Base-by-base conservation (phyloP, 805 yeast genomes). In the Wickerhamomyces silvicola region DNA sequence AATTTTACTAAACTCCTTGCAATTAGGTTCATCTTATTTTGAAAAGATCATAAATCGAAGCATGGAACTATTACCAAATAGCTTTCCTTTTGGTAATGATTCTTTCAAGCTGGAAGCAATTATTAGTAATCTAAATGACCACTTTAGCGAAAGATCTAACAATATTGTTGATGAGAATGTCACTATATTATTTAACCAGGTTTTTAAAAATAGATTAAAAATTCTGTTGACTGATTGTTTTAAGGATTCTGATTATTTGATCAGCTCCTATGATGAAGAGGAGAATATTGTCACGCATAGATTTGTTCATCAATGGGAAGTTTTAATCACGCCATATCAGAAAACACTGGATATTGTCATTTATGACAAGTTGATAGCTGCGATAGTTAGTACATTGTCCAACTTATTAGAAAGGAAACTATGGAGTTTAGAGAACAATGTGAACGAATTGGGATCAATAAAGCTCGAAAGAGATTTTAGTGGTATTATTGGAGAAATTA, bases 401-500 rank as follows among this genome's bases (percentile, higher is more conserved):
- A 60, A 60, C 14, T 44, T 70, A 12, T 47, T 86, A 4, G 95
- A 85, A 48, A 68, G 72, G 39, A 78, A 78, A 45, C 61, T 90
- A 18, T 73, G 90, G 76, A 43, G 66, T 4, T 63, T 83, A 28
- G 72, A 79, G 29, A 72, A 74, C 32, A 75, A 73, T 42, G 74
- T 86, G 38, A 87, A 84, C 50, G 94, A 83, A 45, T 58, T 83
- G 24, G 97, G 97, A 2, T 78, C 94, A 0, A 68, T 86, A 13
- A 81, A 78, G 42, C 61, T 92, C 30, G 97, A 92, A 42, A 75
- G 83, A 37, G 95, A 88, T 50, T 60, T 87, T 15, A 75, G 87
- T 28, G 66, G 73, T 18, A 68, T 90, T 21, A 82, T 92, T 31
- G 71, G 78, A 27, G 81, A 80, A 36, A 70, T 84, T 6, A 79